These are phyloP conservation scores for Ajuga reptans DNA, from an alignment of 305 asterid species.

Conservation along the genomic window DNA sequence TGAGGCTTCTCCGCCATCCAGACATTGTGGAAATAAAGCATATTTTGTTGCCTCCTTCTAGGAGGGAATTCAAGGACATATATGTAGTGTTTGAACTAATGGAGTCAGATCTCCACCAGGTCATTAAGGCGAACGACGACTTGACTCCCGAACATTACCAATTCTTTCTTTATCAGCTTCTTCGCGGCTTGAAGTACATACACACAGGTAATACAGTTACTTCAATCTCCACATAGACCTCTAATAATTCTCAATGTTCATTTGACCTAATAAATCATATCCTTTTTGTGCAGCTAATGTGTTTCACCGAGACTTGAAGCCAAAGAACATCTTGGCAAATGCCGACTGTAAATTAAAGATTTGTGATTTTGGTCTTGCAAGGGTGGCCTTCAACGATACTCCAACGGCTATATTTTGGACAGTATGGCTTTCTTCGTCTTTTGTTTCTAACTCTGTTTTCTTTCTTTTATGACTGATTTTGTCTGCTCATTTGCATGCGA, in stretches of 20 bases:
- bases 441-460: background rate
- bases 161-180: constrained; percentile 92
- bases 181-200: constrained; percentile 86
- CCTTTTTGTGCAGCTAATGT: constrained; percentile 63
- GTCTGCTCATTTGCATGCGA: constrained; percentile 2
- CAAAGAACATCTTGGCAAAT: constrained; percentile 86
- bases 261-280: constrained; percentile 3
- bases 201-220: constrained; percentile 58
- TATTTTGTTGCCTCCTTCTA: constrained; percentile 88
- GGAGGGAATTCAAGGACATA: constrained; percentile 91
- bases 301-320: constrained; percentile 89
- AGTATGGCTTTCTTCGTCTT: constrained; percentile 41
- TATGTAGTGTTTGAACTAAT: constrained; percentile 85
- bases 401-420: constrained; percentile 98
- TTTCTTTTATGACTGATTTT: background rate
- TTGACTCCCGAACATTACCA: constrained; percentile 92
- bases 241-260: background rate
- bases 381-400: constrained; percentile 92
- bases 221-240: background rate
- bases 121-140: constrained; percentile 89
- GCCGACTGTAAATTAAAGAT: constrained; percentile 91
- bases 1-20: constrained; percentile 95
- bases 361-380: constrained; percentile 92
- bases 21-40: constrained; percentile 94
- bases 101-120: constrained; percentile 97